phyloP scores from a whole-genome alignment of 805 yeast genomes.

The Jamesozyma piceae region DNA sequence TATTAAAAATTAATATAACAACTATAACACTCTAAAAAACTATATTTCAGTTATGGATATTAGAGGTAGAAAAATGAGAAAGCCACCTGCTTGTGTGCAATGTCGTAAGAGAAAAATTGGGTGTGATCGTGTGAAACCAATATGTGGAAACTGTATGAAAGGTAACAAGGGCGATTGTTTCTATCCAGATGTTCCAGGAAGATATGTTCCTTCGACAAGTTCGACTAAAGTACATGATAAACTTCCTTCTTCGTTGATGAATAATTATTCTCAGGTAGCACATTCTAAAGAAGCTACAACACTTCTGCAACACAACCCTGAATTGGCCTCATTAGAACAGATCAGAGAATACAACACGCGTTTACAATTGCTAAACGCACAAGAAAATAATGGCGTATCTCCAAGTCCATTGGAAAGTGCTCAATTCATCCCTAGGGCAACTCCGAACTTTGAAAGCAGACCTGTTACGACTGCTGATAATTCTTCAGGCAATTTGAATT shows the following conservation, averaged over 20 bases:
- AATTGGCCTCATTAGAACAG: slow-evolving; percentile 24
- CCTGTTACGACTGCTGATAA: slow-evolving; percentile 18
- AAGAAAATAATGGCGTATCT: slow-evolving; percentile 10
- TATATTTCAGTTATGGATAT: too few species aligned
- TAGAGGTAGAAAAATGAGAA: slow-evolving; percentile 12
- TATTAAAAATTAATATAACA: too few species aligned
- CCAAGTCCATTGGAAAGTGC: slow-evolving; percentile 16
- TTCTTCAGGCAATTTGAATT: slow-evolving; percentile 14
- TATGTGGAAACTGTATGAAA: slow-evolving; percentile 33
- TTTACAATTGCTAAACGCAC: slow-evolving; percentile 19
- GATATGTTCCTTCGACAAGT: slow-evolving; percentile 17
- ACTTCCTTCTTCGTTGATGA: not conserved
- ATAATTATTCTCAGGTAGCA: not conserved
- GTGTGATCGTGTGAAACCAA: slow-evolving; percentile 37
- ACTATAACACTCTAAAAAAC: too few species aligned
- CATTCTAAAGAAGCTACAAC: slow-evolving; percentile 6
- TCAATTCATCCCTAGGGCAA: slow-evolving; percentile 21
- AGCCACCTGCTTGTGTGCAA: slow-evolving; percentile 22
- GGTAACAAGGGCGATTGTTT: slow-evolving; percentile 22
- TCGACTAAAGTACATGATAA: not conserved
- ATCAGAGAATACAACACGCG: slow-evolving; percentile 25
- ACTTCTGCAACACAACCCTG: slow-evolving; percentile 12
- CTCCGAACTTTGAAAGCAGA: slow-evolving; percentile 17
- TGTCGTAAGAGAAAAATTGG: slow-evolving; percentile 31
- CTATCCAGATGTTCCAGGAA: slow-evolving; percentile 26